These are phyloP conservation scores for Arachnopeziza araneosa DNA, from an alignment of 2,329 filamentous ascomycete genomes.

Conservation along the genomic window DNA sequence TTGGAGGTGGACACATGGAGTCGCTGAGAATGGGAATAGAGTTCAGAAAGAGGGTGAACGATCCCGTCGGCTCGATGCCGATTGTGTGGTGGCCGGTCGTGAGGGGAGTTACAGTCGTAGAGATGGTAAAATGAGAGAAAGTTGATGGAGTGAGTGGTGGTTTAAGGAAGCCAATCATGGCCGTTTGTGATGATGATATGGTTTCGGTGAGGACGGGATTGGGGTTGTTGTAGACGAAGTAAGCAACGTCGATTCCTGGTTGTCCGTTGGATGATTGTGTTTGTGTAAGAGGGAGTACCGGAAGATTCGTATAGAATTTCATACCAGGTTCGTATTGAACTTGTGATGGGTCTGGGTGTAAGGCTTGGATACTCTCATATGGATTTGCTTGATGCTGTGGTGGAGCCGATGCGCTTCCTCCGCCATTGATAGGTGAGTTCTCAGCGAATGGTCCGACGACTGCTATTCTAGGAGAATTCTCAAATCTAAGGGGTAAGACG, in stretches of 20 bases:
- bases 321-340: neutral
- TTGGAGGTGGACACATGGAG: neutral
- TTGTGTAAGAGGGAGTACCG: neutral
- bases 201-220: neutral
- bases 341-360: neutral
- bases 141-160: neutral
- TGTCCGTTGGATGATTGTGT: neutral
- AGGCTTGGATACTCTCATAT: neutral
- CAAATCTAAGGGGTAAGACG: constrained; percentile 16
- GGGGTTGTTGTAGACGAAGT: neutral
- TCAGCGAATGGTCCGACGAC: constrained; percentile 21
- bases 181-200: neutral
- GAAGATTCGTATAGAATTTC: neutral
- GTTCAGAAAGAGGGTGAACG: neutral
- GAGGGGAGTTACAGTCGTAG: constrained; percentile 3
- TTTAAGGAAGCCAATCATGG: constrained; percentile 4
- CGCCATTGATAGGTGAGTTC: constrained; percentile 16
- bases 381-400: constrained; percentile 5
- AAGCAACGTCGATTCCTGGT: neutral
- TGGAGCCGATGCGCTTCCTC: constrained; percentile 17
- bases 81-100: constrained; percentile 4
- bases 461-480: constrained; percentile 7
- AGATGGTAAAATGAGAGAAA: constrained; percentile 5
- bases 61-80: constrained; percentile 4
- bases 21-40: neutral